Evolutionary conservation across 495 filamentous ascomycete species (phyloP).

Genomic region (Podospora pseudopauciseta): DNA sequence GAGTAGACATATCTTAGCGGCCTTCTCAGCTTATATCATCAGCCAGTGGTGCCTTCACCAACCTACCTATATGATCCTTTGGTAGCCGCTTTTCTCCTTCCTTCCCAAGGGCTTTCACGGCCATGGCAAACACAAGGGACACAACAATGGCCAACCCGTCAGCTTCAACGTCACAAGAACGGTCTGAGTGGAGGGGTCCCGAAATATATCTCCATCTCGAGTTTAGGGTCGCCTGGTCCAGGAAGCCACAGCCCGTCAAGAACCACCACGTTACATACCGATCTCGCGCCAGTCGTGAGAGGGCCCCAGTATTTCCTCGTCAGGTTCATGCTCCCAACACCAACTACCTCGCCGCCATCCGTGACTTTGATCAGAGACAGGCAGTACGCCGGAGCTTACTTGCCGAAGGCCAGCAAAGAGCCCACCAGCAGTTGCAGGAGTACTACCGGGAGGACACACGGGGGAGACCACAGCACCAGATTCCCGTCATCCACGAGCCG

Average conservation of each 20-base stretch:
- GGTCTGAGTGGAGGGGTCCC: slow-evolving; percentile 29
- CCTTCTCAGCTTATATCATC: slow-evolving; percentile 16
- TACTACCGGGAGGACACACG: slow-evolving; percentile 26
- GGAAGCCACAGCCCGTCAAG: slow-evolving; percentile 34
- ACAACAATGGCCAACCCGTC: neutral
- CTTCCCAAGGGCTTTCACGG: neutral
- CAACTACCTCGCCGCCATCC: slow-evolving; percentile 39
- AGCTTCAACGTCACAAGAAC: slow-evolving; percentile 30
- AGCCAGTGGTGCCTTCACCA: neutral
- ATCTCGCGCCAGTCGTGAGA: slow-evolving; percentile 39
- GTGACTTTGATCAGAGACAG: slow-evolving; percentile 31
- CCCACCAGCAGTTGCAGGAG: slow-evolving; percentile 33
- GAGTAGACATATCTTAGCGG: neutral
- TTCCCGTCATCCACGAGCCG: slow-evolving; percentile 24
- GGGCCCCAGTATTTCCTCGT: slow-evolving; percentile 39
- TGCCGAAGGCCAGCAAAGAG: slow-evolving; percentile 9
- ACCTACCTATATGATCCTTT: neutral
- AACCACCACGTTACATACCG: slow-evolving; percentile 44
- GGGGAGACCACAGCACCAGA: slow-evolving; percentile 17
- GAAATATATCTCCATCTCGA: slow-evolving; percentile 47
- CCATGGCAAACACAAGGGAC: neutral
- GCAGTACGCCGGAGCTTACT: slow-evolving; percentile 12
- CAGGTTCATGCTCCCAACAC: slow-evolving; percentile 42
- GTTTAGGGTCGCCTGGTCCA: slow-evolving; percentile 45
- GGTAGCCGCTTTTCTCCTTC: neutral